Conservation (phyloP, 441 rosid genomes). For the Erysimum cheiri region DNA sequence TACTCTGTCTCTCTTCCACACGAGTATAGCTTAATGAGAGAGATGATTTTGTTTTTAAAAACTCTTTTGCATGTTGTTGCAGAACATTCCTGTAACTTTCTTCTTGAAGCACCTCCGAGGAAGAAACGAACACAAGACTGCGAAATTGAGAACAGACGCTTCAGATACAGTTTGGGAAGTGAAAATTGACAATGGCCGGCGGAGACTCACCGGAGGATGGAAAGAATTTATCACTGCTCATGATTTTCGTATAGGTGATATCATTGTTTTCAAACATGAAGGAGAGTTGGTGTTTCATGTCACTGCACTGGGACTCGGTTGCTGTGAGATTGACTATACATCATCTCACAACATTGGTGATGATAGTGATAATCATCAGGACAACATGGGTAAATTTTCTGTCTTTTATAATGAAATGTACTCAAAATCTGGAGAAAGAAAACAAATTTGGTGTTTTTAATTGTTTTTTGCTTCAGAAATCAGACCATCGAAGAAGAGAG, state of each 20-base stretch:
- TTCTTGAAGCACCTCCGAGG: slow-evolving; percentile 9
- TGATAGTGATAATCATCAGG: slow-evolving; percentile 10
- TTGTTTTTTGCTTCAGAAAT: slow-evolving; percentile 5
- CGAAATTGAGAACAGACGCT: slow-evolving; percentile 14
- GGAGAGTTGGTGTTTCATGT: slow-evolving; percentile 36
- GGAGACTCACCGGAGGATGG: slow-evolving; percentile 36
- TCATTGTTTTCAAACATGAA: slow-evolving; percentile 35
- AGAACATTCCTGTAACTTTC: slow-evolving; percentile 33
- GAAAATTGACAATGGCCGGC: neutral
- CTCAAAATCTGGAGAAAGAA: neutral
- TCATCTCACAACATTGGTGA: neutral
- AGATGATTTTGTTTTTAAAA: slow-evolving; percentile 7
- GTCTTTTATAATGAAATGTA: neutral
- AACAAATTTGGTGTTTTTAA: neutral
- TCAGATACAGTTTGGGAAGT: slow-evolving; percentile 30
- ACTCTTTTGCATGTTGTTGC: slow-evolving; percentile 24
- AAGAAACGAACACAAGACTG: neutral
- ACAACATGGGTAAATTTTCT: slow-evolving; percentile 5
- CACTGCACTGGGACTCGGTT: slow-evolving; percentile 21
- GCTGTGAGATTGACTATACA: slow-evolving; percentile 26
- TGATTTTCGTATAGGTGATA: slow-evolving; percentile 36
- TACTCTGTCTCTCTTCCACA: neutral
- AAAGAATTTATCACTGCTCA: slow-evolving; percentile 32
- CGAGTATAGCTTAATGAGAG: slow-evolving; percentile 8
- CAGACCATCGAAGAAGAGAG: slow-evolving; percentile 21